Evolutionary conservation across 768 basidiomycete genomes (phyloP).

Genomic region (Clathrus columnatus): DNA sequence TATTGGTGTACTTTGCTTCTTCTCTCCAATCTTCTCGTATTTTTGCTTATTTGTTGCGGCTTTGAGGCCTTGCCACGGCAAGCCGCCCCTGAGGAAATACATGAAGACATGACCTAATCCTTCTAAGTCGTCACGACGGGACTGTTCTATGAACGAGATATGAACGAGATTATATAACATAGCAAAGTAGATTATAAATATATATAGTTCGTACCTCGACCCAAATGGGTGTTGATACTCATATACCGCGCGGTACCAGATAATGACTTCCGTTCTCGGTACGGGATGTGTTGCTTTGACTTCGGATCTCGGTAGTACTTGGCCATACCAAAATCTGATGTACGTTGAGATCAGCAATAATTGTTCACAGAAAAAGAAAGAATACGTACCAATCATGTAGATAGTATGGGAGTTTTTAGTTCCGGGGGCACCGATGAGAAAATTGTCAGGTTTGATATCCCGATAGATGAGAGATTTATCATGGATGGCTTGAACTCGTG

Average conservation of each 20-base stretch:
- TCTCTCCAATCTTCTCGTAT: conserved; percentile 99
- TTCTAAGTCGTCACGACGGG: conserved; percentile 91
- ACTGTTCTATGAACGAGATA: conserved; percentile 35
- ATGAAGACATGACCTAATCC: conserved; percentile 98
- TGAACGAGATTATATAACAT: neutral
- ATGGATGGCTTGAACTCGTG: conserved; percentile 94
- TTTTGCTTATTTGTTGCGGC: conserved; percentile 99
- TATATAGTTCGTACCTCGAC: conserved; percentile 84
- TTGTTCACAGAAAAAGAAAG: conserved; percentile 1
- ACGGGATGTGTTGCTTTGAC: conserved; percentile 97
- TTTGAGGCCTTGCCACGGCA: conserved; percentile 97
- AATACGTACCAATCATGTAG: conserved; percentile 71
- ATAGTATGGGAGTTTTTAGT: conserved; percentile 86
- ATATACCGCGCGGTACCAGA: conserved; percentile 98
- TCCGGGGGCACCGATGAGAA: conserved; percentile 88
- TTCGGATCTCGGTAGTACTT: conserved; percentile 99
- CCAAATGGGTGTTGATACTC: conserved; percentile 98
- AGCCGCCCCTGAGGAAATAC: conserved; percentile 94
- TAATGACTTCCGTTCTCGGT: conserved; percentile 93
- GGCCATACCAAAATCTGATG: conserved; percentile 96
- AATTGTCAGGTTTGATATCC: conserved; percentile 99
- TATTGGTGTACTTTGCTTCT: conserved; percentile 92
- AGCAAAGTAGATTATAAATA: neutral
- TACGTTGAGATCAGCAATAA: conserved; percentile 7
- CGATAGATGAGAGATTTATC: conserved; percentile 52